A percentile compares a stretch with the other conserved stretches of the same genome.
Evolutionary conservation across 164 flowering plant genomes (phyloP).

Genomic region (Magnolia kwangsiensis): DNA sequence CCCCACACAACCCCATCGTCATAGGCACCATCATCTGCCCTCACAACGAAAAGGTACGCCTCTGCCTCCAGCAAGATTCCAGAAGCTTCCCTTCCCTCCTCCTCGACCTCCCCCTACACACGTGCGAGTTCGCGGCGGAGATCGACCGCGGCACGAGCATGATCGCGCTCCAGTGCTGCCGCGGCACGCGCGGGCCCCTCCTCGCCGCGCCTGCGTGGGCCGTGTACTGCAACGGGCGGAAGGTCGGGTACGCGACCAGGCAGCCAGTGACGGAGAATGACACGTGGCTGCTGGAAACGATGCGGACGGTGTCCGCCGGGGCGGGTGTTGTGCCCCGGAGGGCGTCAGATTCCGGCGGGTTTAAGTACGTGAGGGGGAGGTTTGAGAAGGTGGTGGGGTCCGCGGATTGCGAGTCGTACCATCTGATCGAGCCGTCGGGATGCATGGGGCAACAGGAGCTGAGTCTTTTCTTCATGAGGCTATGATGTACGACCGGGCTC

Average conservation of each 20-base stretch:
- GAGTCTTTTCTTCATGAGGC: neutral
- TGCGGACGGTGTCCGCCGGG: constrained; percentile 2
- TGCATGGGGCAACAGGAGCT: constrained; percentile 1
- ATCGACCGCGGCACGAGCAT: neutral
- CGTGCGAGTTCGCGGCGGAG: neutral
- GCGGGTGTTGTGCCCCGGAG: neutral
- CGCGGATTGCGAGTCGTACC: constrained; percentile 5
- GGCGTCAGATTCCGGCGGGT: neutral
- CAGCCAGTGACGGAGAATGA: constrained; percentile 1
- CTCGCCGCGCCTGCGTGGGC: neutral
- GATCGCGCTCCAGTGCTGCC: neutral
- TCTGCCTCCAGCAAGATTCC: constrained; percentile 4
- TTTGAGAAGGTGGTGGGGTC: constrained; percentile 9
- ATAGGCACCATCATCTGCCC: constrained; percentile 7
- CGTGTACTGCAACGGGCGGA: constrained; percentile 2
- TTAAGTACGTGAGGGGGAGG: constrained; percentile 7
- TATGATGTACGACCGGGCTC: neutral
- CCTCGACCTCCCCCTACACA: neutral
- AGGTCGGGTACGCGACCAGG: constrained; percentile 6
- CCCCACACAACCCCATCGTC: neutral
- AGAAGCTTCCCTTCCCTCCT: neutral
- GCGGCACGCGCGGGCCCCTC: neutral
- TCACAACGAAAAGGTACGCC: neutral
- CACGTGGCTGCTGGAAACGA: constrained; percentile 5
- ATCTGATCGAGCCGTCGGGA: constrained; percentile 10